Percentiles rank a stretch among this genome's conserved stretches.
Evolutionary conservation across 2,329 filamentous ascomycete genomes (phyloP).

Genomic region (Didymellaceae sp.): DNA sequence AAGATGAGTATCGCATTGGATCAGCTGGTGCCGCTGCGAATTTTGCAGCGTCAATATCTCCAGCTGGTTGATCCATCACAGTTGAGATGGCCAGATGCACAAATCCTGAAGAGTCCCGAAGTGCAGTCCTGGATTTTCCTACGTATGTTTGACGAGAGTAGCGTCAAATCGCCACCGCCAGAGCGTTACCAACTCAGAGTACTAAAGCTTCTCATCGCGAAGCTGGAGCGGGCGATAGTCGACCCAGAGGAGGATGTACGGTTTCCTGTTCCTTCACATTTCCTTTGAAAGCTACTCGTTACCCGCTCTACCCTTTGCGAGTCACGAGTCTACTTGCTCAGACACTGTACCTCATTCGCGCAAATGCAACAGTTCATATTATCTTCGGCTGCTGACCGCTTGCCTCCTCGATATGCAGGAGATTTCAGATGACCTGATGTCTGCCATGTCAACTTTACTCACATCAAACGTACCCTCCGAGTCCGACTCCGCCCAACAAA

Average conservation of each 20-base stretch:
- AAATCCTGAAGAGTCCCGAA: slow-evolving; percentile 63
- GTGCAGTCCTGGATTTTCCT: slow-evolving; percentile 72
- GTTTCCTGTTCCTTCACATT: slow-evolving; percentile 39
- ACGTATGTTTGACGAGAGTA: slow-evolving; percentile 68
- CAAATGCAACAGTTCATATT: background rate
- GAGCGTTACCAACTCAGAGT: slow-evolving; percentile 72
- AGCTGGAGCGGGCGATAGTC: slow-evolving; percentile 75
- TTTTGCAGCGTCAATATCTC: slow-evolving; percentile 76
- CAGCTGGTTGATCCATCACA: slow-evolving; percentile 70
- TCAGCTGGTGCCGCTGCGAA: slow-evolving; percentile 24
- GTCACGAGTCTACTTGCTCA: background rate
- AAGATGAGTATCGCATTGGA: slow-evolving; percentile 25
- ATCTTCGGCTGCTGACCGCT: slow-evolving; percentile 30
- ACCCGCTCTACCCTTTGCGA: background rate
- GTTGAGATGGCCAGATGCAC: slow-evolving; percentile 68
- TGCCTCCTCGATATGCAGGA: slow-evolving; percentile 62
- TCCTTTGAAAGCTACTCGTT: background rate
- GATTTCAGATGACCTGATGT: slow-evolving; percentile 81
- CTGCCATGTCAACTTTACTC: slow-evolving; percentile 69
- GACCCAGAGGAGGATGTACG: slow-evolving; percentile 90
- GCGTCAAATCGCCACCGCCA: slow-evolving; percentile 66
- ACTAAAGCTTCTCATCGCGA: slow-evolving; percentile 73
- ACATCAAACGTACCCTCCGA: slow-evolving; percentile 69
- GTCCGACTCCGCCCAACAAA: slow-evolving; percentile 70
- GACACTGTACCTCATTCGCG: slow-evolving; percentile 1